Evolutionary conservation across 495 filamentous ascomycete species (phyloP).

Genomic region (Podospora sp.): DNA sequence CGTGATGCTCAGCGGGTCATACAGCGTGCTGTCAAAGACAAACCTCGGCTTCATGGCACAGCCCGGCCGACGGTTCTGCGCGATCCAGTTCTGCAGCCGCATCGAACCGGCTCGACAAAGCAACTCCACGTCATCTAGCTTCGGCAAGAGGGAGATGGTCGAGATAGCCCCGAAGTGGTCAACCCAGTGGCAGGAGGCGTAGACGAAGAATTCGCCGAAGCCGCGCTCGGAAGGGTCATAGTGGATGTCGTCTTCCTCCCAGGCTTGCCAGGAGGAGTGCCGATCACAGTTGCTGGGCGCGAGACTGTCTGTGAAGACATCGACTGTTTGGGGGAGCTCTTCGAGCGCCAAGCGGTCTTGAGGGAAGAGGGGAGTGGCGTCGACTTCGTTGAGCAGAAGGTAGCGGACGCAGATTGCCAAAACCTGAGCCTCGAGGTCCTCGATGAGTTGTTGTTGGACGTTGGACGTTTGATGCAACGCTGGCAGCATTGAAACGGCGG

Average conservation of each 20-base stretch:
- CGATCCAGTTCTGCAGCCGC: conserved; percentile 21
- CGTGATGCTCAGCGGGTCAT: conserved; percentile 18
- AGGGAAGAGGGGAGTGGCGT: not conserved
- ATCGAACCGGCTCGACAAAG: conserved; percentile 19
- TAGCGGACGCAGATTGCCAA: conserved; percentile 5
- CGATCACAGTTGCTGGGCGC: not conserved
- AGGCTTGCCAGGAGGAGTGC: not conserved
- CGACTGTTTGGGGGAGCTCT: not conserved
- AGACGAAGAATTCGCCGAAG: conserved; percentile 15
- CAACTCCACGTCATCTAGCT: conserved; percentile 11
- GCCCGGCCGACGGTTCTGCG: conserved; percentile 21
- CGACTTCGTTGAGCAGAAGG: conserved; percentile 5
- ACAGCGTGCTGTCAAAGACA: conserved; percentile 6
- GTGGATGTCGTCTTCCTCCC: not conserved
- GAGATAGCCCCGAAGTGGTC: conserved; percentile 14
- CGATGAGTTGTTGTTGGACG: not conserved
- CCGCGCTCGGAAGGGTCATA: not conserved
- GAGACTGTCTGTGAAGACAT: not conserved
- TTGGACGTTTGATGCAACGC: too few relatives aligned
- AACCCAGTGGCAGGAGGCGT: conserved; percentile 18
- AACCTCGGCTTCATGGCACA: conserved; percentile 18
- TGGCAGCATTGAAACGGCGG: not conserved
- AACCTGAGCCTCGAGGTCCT: not conserved
- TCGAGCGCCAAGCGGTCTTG: not conserved
- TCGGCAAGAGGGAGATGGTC: not conserved